Conservation (phyloP, 805 yeast genomes). For the Saturnispora sanitii region DNA sequence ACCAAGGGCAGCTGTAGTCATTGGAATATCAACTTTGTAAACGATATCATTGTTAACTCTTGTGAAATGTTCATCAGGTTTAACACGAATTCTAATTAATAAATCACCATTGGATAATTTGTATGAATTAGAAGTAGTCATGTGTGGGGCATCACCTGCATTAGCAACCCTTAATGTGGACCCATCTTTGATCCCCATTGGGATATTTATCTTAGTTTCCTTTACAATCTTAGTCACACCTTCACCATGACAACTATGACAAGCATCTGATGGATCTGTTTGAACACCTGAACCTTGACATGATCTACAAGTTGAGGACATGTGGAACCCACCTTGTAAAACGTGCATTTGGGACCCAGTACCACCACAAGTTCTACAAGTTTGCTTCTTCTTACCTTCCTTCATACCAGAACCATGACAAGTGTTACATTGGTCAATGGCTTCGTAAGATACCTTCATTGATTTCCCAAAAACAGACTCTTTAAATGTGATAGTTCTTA, state of each 20-base stretch:
- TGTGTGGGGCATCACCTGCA: slow-evolving; percentile 83
- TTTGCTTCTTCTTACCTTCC: slow-evolving; percentile 57
- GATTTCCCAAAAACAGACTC: slow-evolving; percentile 79
- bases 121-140: slow-evolving; percentile 63
- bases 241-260: slow-evolving; percentile 77
- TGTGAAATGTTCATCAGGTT: slow-evolving; percentile 60
- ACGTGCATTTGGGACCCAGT: slow-evolving; percentile 83
- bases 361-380: slow-evolving; percentile 87
- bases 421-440: slow-evolving; percentile 64
- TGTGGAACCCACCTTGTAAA: slow-evolving; percentile 88
- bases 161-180: slow-evolving; percentile 74
- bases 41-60: slow-evolving; percentile 60
- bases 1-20: slow-evolving; percentile 95
- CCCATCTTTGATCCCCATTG: slow-evolving; percentile 83
- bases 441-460: slow-evolving; percentile 58
- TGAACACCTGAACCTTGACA: slow-evolving; percentile 88
- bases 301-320: slow-evolving; percentile 83
- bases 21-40: slow-evolving; percentile 59
- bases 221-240: slow-evolving; percentile 68
- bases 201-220: slow-evolving; percentile 73
- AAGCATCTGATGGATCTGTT: slow-evolving; percentile 57
- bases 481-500: slow-evolving; percentile 66
- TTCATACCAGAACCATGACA: slow-evolving; percentile 87
- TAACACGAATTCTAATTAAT: slow-evolving; percentile 69
- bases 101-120: slow-evolving; percentile 76